Conservation (phyloP, 2,329 filamentous ascomycete genomes). For the Aspergillus spinulosporus region DNA sequence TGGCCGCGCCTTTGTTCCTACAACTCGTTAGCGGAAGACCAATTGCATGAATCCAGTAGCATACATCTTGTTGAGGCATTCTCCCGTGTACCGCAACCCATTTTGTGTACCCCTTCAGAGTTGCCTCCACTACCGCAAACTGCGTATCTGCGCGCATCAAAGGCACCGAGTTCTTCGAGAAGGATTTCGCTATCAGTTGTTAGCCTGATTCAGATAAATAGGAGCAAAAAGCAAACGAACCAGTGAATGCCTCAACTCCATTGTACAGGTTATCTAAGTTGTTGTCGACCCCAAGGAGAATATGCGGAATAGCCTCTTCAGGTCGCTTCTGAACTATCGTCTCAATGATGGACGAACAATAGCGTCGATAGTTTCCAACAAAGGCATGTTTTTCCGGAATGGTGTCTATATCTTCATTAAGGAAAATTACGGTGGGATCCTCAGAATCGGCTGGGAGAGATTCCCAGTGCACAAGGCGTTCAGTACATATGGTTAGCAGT, state of each 20-base stretch:
- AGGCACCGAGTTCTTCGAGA: conserved; percentile 43
- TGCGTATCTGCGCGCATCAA: conserved; percentile 78
- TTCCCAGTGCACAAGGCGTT: conserved; percentile 84
- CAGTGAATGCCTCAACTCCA: conserved; percentile 65
- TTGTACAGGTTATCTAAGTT: conserved; percentile 75
- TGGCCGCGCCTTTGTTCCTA: conserved; percentile 40
- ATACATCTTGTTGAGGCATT: conserved; percentile 52
- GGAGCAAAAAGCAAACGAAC: conserved; percentile 44
- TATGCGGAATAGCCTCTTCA: conserved; percentile 81
- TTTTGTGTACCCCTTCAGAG: conserved; percentile 82
- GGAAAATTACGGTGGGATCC: conserved; percentile 75
- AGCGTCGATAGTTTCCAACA: conserved; percentile 90
- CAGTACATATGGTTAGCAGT: conserved; percentile 78
- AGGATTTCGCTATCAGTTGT: conserved; percentile 33
- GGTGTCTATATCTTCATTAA: conserved; percentile 93
- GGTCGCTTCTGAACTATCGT: conserved; percentile 78
- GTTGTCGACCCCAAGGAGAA: conserved; percentile 75
- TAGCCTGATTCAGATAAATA: neutral
- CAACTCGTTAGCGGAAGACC: conserved; percentile 9
- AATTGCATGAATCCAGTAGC: conserved; percentile 13
- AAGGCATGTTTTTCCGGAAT: conserved; percentile 92
- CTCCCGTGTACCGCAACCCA: conserved; percentile 63
- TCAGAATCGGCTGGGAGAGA: conserved; percentile 77
- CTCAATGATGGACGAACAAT: conserved; percentile 85
- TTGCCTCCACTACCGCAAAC: conserved; percentile 84